Base-by-base conservation (phyloP, 1,284 basidiomycete genomes). In the Ganoderma lingzhi region DNA sequence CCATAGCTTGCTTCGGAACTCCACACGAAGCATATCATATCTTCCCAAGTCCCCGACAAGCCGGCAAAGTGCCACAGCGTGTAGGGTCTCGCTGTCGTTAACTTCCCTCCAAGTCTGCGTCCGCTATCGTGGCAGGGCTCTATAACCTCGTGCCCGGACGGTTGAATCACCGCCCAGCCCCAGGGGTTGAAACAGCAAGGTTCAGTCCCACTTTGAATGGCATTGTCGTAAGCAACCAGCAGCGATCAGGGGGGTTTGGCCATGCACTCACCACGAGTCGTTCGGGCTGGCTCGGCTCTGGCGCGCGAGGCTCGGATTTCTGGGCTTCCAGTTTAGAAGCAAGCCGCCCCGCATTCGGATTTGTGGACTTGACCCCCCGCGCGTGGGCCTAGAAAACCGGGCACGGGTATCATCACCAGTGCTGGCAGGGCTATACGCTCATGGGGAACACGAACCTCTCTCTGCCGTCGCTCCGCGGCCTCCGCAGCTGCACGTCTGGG, bases 291-390 rank as follows among this genome's bases (percentile, higher is more conserved):
- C 80, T 82, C 67, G 82, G 75, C 78, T 88, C 84, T 74, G 88
- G 84, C 61, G 77, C 80, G 75, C 79, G 78, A 76, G 84, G 87
- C 32, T 83, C 79, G 66, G 82, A 79, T 78, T 86, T 89, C 66
- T 84, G 85, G 60, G 84, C 81, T 76, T 84, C 82, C 63, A 86
- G 80, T 75, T 91, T 84, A 45, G 85, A 82, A 60, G 91, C 86
- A 65, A 93, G 86, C 74, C 82, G 85, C 58, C 92, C 92, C 76
- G 83, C 82, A 69, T 90, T 89, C 42, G 91, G 91, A 81, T 93
- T 93, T 68, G 86, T 83, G 65, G 83, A 73, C 76, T 83, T 83
- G 64, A 86, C 87, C 59, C 91, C 90, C 76, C 90, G 85, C 76
- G 80, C 80, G 78, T 88, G 86, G 72, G 84, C 84, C 91, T 82